Conservation (phyloP, 768 basidiomycete genomes). For the Pulveroboletus ravenelii region DNA sequence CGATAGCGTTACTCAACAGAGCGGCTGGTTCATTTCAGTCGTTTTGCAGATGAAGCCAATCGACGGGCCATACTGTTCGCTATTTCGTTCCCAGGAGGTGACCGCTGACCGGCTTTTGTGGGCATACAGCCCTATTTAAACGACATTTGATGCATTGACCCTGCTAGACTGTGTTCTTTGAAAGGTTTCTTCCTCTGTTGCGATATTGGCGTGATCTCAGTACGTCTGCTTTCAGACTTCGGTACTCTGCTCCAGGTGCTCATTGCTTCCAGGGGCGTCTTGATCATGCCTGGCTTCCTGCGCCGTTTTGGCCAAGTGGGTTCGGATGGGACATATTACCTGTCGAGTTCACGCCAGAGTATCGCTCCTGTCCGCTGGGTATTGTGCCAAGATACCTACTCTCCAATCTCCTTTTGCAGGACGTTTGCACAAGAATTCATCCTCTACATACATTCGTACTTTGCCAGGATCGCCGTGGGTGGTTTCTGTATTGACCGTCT, state of each 20-base stretch:
- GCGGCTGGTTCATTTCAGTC: no score
- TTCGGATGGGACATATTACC: constrained; percentile 7
- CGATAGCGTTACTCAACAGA: no score
- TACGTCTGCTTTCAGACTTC: background rate
- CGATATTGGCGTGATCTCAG: constrained; percentile 15
- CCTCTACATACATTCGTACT: background rate
- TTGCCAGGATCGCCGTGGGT: constrained; percentile 16
- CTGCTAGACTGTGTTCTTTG: constrained; percentile 1
- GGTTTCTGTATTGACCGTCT: background rate
- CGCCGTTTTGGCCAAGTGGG: no score
- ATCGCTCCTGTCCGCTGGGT: constrained; percentile 15
- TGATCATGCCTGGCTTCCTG: constrained; percentile 16
- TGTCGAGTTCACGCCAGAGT: constrained; percentile 18
- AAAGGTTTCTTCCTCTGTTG: constrained; percentile 4
- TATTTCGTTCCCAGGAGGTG: constrained; percentile 10
- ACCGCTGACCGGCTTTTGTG: background rate
- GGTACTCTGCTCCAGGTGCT: background rate
- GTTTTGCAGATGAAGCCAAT: no score
- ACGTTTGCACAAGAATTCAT: constrained; percentile 9
- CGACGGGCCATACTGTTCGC: constrained; percentile 9
- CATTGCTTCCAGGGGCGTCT: constrained; percentile 5
- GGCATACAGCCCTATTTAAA: background rate
- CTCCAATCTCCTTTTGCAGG: background rate
- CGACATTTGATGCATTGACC: background rate
- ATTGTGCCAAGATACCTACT: no score